These are phyloP conservation scores for Penicillium hordei DNA, from an alignment of 2,329 filamentous ascomycete species.

Conservation along the genomic window DNA sequence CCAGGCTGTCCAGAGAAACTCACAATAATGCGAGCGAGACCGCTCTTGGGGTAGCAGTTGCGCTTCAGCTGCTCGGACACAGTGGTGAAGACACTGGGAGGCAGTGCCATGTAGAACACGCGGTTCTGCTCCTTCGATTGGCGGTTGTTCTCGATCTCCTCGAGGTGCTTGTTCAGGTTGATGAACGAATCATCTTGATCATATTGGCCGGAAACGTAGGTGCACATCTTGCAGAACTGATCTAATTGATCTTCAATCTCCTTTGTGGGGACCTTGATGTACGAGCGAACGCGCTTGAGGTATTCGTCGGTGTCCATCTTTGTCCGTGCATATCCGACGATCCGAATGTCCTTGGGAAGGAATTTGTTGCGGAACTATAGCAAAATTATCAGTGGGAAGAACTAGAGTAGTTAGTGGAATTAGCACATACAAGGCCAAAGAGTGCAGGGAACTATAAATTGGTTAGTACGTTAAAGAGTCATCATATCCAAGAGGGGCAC, in stretches of 20 bases:
- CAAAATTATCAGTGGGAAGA: conserved; percentile 13
- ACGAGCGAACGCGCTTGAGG: conserved; percentile 89
- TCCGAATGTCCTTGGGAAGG: conserved; percentile 90
- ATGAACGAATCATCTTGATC: conserved; percentile 95
- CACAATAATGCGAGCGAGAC: conserved; percentile 92
- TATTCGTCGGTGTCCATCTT: conserved; percentile 99
- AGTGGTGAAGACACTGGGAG: conserved; percentile 95
- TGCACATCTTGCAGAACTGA: conserved; percentile 83
- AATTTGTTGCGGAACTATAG: conserved; percentile 95
- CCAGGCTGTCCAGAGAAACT: conserved; percentile 35
- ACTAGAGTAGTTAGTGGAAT: background rate
- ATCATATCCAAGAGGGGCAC: conserved; percentile 31
- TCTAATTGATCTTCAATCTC: conserved; percentile 94
- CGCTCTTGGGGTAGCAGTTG: conserved; percentile 90
- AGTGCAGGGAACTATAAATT: conserved; percentile 80
- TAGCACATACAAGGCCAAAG: conserved; percentile 82
- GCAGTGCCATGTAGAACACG: conserved; percentile 98
- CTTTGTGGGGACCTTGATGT: conserved; percentile 98
- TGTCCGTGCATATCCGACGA: conserved; percentile 97
- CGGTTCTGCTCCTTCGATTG: conserved; percentile 72
- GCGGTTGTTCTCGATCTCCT: conserved; percentile 79
- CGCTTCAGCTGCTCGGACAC: conserved; percentile 96
- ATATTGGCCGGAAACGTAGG: conserved; percentile 96
- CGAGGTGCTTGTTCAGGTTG: conserved; percentile 78
- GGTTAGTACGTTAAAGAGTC: conserved; percentile 21